These are phyloP conservation scores for Miscanthus sacchariflorus DNA, from an alignment of 202 grass and related monocot species.

Conservation along the genomic window DNA sequence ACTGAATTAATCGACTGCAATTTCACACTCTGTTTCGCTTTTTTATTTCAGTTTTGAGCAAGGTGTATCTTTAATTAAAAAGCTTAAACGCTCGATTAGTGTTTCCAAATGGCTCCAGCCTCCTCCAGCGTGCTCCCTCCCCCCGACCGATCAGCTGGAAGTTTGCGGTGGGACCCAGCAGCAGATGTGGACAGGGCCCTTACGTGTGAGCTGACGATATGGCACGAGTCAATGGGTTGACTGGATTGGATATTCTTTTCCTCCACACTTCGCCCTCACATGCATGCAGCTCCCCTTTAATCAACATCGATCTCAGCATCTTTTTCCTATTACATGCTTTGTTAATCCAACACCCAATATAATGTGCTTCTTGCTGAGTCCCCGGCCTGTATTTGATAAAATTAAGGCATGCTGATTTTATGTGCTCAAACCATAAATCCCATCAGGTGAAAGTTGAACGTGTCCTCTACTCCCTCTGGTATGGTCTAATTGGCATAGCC, in stretches of 20 bases:
- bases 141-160: background rate
- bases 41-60: background rate
- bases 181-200: background rate
- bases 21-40: background rate
- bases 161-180: background rate
- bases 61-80: no score
- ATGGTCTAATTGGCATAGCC: no score
- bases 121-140: background rate
- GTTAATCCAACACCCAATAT: background rate
- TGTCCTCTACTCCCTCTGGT: no score
- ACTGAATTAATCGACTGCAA: background rate
- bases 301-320: background rate
- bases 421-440: no score
- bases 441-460: no score
- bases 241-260: constrained; percentile 41
- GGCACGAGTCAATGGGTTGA: constrained; percentile 50
- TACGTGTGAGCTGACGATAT: constrained; percentile 53
- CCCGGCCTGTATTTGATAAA: background rate
- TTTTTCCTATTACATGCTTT: background rate
- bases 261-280: constrained; percentile 12
- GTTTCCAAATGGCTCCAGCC: background rate
- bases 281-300: constrained; percentile 41
- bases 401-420: background rate
- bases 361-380: background rate
- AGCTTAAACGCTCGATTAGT: background rate